These are phyloP conservation scores for Rhododendron henanense DNA, from an alignment of 148 eudicot species.

Conservation along the genomic window DNA sequence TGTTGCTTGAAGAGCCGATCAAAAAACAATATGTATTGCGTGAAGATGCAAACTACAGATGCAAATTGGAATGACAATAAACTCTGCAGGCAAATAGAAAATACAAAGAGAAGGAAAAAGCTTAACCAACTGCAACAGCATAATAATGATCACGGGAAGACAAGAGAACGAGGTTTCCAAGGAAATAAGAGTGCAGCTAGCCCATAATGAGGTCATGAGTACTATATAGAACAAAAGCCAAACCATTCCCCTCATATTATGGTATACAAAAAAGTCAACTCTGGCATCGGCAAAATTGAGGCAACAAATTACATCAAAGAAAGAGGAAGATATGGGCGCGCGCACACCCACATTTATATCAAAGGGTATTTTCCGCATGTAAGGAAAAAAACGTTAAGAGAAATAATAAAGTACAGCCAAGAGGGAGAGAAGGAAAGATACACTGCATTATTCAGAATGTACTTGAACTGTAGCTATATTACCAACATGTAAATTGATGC, in stretches of 20 bases:
- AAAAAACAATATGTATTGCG: too few species aligned
- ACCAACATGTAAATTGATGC: not conserved
- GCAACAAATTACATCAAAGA: not conserved
- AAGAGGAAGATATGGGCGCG: not conserved
- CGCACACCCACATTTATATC: not conserved
- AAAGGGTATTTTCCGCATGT: too few species aligned
- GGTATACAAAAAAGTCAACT: not conserved
- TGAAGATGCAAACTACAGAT: not conserved
- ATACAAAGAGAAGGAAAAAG: too few species aligned
- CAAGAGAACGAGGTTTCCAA: too few species aligned
- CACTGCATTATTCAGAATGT: not conserved
- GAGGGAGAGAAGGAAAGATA: not conserved
- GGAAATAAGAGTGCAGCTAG: too few species aligned
- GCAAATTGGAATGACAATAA: not conserved
- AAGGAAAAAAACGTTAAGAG: too few species aligned
- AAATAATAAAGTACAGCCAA: not conserved
- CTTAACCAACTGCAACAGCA: too few species aligned
- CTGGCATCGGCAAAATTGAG: not conserved
- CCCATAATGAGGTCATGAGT: too few species aligned
- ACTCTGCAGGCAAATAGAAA: too few species aligned
- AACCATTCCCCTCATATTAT: not conserved
- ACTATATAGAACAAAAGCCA: too few species aligned
- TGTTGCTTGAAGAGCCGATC: too few species aligned
- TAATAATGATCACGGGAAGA: too few species aligned
- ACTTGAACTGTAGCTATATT: not conserved